phyloP scores from a whole-genome alignment of 768 basidiomycete species.

The Phylloporus rhodoxanthus region DNA sequence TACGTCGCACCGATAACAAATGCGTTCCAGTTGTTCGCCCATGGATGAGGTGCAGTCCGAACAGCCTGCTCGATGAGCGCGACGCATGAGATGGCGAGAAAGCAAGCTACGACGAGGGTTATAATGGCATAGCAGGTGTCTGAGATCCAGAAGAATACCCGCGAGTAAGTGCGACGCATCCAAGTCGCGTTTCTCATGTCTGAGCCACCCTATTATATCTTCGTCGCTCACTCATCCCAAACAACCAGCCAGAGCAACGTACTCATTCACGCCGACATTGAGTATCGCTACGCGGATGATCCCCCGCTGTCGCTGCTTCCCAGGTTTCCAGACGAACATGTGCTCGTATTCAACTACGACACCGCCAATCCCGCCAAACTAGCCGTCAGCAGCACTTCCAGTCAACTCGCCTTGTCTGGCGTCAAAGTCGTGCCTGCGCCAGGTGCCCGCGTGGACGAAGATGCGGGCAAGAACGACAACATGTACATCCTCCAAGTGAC shows the following conservation, averaged over 20 bases:
- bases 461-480: conserved; percentile 45
- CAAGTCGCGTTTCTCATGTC: conserved; percentile 9
- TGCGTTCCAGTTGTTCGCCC: conserved; percentile 61
- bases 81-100: conserved; percentile 57
- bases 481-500: conserved; percentile 77
- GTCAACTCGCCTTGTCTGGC: conserved; percentile 45
- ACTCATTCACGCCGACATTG: conserved; percentile 60
- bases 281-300: conserved; percentile 82
- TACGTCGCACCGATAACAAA: conserved; percentile 69
- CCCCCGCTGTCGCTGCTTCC: conserved; percentile 61
- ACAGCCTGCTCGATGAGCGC: conserved; percentile 69
- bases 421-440: conserved; percentile 69
- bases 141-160: conserved; percentile 46
- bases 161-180: conserved; percentile 31
- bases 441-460: conserved; percentile 55
- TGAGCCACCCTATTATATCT: conserved; percentile 58
- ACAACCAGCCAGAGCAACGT: conserved; percentile 33
- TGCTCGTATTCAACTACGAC: conserved; percentile 69
- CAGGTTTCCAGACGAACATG: conserved; percentile 55
- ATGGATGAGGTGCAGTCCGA: conserved; percentile 53
- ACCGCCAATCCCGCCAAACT: conserved; percentile 37
- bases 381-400: conserved; percentile 47
- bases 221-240: conserved; percentile 54
- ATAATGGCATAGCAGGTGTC: conserved; percentile 49
- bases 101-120: conserved; percentile 44